phyloP scores from a whole-genome alignment of 1,284 basidiomycete genomes.

The Melampsora occidentalis region DNA sequence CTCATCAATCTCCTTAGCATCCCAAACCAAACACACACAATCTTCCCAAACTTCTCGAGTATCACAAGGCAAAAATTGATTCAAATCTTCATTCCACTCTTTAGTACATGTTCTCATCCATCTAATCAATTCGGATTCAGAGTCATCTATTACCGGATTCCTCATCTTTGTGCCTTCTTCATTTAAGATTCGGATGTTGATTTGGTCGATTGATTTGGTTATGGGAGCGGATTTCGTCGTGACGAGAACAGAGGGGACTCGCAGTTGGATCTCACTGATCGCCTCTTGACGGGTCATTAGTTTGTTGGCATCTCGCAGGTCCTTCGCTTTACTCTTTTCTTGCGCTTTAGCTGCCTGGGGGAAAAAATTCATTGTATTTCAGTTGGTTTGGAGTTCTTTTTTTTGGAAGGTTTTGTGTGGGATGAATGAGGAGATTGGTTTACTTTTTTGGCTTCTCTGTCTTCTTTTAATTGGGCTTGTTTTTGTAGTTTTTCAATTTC shows the following conservation, averaged over 20 bases:
- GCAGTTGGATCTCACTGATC: slow-evolving; percentile 17
- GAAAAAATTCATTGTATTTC: background rate
- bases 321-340: slow-evolving; percentile 9
- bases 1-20: slow-evolving; percentile 28
- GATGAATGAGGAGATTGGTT: too few relatives aligned
- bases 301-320: slow-evolving; percentile 25
- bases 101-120: slow-evolving; percentile 20
- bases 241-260: slow-evolving; percentile 12
- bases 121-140: slow-evolving; percentile 2
- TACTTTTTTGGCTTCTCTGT: slow-evolving; percentile 34
- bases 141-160: slow-evolving; percentile 1
- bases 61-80: slow-evolving; percentile 9
- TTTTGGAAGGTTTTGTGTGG: too few relatives aligned
- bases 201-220: slow-evolving; percentile 11
- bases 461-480: too few relatives aligned
- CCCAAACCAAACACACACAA: slow-evolving; percentile 21
- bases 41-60: slow-evolving; percentile 18
- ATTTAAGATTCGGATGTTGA: slow-evolving; percentile 12
- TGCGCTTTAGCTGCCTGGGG: slow-evolving; percentile 20
- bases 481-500: too few relatives aligned
- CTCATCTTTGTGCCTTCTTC: slow-evolving; percentile 18
- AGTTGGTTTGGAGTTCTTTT: too few relatives aligned
- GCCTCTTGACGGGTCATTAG: slow-evolving; percentile 23
- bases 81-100: slow-evolving; percentile 27
- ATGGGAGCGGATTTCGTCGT: slow-evolving; percentile 17